phyloP scores from a whole-genome alignment of 306 rosid genomes.

The Glycine soja region DNA sequence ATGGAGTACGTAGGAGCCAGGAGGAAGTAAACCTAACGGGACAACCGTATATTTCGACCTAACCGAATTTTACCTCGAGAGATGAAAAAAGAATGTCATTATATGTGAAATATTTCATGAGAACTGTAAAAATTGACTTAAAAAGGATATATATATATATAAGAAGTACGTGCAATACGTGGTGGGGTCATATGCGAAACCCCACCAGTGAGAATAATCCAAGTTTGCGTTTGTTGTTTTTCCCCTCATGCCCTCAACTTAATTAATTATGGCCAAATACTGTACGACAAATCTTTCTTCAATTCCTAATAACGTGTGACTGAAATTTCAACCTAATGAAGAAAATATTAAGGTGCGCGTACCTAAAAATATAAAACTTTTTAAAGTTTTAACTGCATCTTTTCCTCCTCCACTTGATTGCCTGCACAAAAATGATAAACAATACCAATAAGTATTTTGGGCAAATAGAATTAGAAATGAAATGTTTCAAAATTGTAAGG shows the following conservation, averaged over 20 bases:
- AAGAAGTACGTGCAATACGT: too few relatives aligned
- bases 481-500: background rate
- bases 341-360: background rate
- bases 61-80: background rate
- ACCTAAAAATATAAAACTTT: background rate
- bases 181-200: too few relatives aligned
- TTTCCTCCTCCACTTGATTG: background rate
- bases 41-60: background rate
- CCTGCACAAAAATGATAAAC: background rate
- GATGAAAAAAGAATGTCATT: background rate
- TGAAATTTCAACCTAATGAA: background rate
- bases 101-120: too few relatives aligned
- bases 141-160: too few relatives aligned
- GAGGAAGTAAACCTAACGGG: background rate
- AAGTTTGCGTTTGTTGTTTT: too few relatives aligned
- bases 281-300: background rate
- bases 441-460: too few relatives aligned
- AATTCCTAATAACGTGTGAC: too few relatives aligned
- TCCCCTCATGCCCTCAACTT: too few relatives aligned
- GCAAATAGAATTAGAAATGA: too few relatives aligned
- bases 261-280: background rate
- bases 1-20: background rate
- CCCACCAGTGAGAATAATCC: too few relatives aligned
- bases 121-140: too few relatives aligned
- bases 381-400: too few relatives aligned